These are phyloP conservation scores for Lentinula aciculospora DNA, from an alignment of 768 basidiomycete species.

Conservation along the genomic window DNA sequence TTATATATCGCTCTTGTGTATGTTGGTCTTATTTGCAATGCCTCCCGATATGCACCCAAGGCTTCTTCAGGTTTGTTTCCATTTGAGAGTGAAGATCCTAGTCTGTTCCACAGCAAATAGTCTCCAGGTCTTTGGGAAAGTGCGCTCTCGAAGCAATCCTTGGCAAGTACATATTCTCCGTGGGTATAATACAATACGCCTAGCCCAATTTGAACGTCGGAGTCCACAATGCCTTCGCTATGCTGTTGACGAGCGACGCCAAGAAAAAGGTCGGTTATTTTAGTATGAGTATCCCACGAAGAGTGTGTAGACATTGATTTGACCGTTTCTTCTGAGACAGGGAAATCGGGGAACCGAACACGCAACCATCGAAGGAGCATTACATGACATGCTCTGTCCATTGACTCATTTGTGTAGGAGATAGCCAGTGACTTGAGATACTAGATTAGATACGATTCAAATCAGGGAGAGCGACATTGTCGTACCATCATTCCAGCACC, in stretches of 20 bases:
- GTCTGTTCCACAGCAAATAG: slow-evolving; percentile 91
- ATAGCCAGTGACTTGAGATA: slow-evolving; percentile 79
- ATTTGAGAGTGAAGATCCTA: slow-evolving; percentile 93
- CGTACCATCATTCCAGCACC: slow-evolving; percentile 75
- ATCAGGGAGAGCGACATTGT: slow-evolving; percentile 6
- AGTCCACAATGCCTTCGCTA: slow-evolving; percentile 61
- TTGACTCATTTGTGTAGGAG: slow-evolving; percentile 92
- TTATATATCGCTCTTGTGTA: slow-evolving; percentile 98
- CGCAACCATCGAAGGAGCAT: slow-evolving; percentile 84
- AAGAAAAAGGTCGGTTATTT: slow-evolving; percentile 81
- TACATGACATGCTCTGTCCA: slow-evolving; percentile 79
- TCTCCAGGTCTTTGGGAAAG: slow-evolving; percentile 82
- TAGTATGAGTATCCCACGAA: slow-evolving; percentile 78
- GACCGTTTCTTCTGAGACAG: slow-evolving; percentile 50
- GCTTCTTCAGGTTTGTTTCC: slow-evolving; percentile 94
- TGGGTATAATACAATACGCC: slow-evolving; percentile 92
- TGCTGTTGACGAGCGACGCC: slow-evolving; percentile 81
- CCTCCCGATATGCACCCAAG: slow-evolving; percentile 83
- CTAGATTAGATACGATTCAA: slow-evolving; percentile 10
- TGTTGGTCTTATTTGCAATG: slow-evolving; percentile 84
- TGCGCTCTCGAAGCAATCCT: slow-evolving; percentile 92
- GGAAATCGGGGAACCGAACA: slow-evolving; percentile 54
- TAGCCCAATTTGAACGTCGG: slow-evolving; percentile 90
- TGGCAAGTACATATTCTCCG: slow-evolving; percentile 79
- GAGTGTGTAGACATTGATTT: slow-evolving; percentile 49